Percentiles rank a stretch among this genome's conserved stretches.
Evolutionary conservation across 768 basidiomycete species (phyloP).

Genomic region (Lactarius pseudohatsudake): DNA sequence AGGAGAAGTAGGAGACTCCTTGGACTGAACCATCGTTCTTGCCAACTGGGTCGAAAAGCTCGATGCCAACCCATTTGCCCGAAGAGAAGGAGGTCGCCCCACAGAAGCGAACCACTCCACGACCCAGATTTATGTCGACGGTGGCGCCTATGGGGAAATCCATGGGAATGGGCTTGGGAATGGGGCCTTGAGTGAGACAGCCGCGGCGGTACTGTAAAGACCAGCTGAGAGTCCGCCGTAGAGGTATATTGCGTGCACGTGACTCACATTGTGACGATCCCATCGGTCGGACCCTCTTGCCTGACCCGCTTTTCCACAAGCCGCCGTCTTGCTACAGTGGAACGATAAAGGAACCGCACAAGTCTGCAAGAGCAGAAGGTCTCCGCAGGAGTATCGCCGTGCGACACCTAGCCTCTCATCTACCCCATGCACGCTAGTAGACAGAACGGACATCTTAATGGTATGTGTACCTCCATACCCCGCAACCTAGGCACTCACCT

Average conservation of each 20-base stretch:
- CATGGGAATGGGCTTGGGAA: slow-evolving; percentile 31
- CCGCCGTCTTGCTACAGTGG: neutral
- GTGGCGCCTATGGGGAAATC: slow-evolving; percentile 65
- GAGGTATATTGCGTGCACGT: neutral
- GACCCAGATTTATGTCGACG: slow-evolving; percentile 77
- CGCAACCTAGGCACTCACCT: neutral
- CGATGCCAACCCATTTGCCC: slow-evolving; percentile 96
- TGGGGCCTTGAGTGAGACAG: neutral
- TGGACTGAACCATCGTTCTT: slow-evolving; percentile 95
- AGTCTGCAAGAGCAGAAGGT: neutral
- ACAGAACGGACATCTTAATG: slow-evolving; percentile 23
- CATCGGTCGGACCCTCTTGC: neutral
- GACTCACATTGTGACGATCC: neutral
- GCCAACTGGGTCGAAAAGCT: slow-evolving; percentile 76
- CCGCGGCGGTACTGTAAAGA: neutral
- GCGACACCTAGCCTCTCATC: neutral
- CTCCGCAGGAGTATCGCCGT: neutral
- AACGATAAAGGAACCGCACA: neutral
- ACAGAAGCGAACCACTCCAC: slow-evolving; percentile 82
- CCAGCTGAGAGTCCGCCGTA: neutral
- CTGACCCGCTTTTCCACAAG: neutral
- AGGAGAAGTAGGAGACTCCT: slow-evolving; percentile 78
- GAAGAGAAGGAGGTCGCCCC: slow-evolving; percentile 80
- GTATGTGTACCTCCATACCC: slow-evolving; percentile 1
- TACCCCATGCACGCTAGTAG: slow-evolving; percentile 16